Percentiles rank a stretch among this genome's conserved stretches.
Conservation (phyloP, 1,284 basidiomycete genomes). For the Coniophora puteana region DNA sequence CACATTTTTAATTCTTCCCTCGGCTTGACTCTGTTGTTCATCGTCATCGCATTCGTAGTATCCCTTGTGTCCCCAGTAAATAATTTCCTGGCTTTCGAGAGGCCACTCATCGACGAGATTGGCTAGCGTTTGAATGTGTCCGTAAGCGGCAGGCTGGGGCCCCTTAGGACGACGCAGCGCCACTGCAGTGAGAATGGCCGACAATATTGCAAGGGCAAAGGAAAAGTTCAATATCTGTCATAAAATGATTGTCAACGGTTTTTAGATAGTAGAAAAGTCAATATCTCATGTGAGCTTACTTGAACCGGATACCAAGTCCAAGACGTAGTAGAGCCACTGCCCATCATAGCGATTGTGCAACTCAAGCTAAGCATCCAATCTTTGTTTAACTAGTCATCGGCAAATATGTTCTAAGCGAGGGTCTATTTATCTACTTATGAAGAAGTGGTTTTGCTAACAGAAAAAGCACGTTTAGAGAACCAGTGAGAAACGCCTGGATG, state of each 20-base stretch:
- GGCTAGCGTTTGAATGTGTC: conserved; percentile 6
- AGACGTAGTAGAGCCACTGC: too few species aligned
- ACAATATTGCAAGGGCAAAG: too few species aligned
- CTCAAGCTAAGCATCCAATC: conserved; percentile 6
- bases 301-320: too few species aligned
- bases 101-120: conserved; percentile 7
- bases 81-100: neutral
- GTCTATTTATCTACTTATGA: neutral
- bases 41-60: too few species aligned
- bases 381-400: too few species aligned
- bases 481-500: neutral
- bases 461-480: neutral
- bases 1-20: too few species aligned
- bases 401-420: neutral
- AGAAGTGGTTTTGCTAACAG: conserved; percentile 1
- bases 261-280: too few species aligned
- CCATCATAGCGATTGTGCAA: too few species aligned
- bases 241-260: too few species aligned
- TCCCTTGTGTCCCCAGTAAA: conserved; percentile 6
- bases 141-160: conserved; percentile 7
- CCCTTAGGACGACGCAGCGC: conserved; percentile 1
- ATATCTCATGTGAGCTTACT: too few species aligned
- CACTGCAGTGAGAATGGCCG: conserved; percentile 2
- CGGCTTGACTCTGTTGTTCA: too few species aligned
- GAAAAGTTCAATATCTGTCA: too few species aligned